These are phyloP conservation scores for Fonsecaea multimorphosa DNA, from an alignment of 2,329 filamentous ascomycete genomes.

Conservation along the genomic window DNA sequence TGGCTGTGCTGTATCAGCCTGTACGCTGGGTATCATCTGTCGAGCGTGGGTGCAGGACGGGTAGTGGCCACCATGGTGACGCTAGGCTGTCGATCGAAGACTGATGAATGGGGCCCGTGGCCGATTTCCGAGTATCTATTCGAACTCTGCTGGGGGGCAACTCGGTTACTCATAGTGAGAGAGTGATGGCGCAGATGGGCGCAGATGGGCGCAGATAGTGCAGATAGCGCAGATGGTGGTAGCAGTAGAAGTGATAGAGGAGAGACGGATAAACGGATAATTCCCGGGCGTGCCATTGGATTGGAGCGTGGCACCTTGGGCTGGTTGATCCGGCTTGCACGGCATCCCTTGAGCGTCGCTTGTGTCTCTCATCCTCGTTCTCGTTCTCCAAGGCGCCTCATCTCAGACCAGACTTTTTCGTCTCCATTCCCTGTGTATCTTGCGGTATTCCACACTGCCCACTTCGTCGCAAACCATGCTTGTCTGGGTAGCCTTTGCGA, in stretches of 20 bases:
- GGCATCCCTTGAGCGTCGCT: not conserved
- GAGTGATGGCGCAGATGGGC: not conserved
- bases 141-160: slow-evolving; percentile 1
- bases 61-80: not conserved
- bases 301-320: slow-evolving; percentile 3
- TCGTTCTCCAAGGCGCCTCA: not conserved
- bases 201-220: too few relatives aligned
- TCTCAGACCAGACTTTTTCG: not conserved
- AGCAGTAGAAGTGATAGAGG: not conserved
- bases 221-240: not conserved
- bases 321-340: slow-evolving; percentile 6
- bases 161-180: not conserved
- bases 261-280: slow-evolving; percentile 9
- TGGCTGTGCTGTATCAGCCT: not conserved
- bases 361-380: not conserved
- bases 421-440: not conserved
- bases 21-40: too few relatives aligned
- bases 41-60: not conserved
- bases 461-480: not conserved
- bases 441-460: not conserved
- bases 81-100: slow-evolving; percentile 7
- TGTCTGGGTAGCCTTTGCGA: not conserved
- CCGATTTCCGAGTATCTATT: slow-evolving; percentile 14
- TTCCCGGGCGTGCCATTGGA: slow-evolving; percentile 2
- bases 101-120: slow-evolving; percentile 3